Evolutionary conservation across 805 yeast genomes (phyloP).

Genomic region (Kodamaea restingae): DNA sequence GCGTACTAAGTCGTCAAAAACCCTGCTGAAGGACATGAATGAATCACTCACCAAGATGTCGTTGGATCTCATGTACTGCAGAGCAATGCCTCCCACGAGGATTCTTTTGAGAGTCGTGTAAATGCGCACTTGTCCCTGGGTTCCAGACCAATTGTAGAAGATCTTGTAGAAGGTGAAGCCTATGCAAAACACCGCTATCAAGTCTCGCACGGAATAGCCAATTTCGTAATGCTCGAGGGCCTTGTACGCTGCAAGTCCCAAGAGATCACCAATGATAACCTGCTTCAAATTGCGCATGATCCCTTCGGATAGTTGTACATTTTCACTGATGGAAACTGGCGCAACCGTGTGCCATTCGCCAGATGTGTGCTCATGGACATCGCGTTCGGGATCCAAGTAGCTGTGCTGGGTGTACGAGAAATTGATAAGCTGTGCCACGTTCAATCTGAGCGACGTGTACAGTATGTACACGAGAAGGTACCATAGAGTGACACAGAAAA

Average conservation of each 20-base stretch:
- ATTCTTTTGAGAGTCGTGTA: slow-evolving; percentile 51
- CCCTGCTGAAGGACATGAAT: slow-evolving; percentile 74
- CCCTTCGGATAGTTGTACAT: slow-evolving; percentile 28
- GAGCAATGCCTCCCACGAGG: slow-evolving; percentile 55
- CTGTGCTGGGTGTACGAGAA: slow-evolving; percentile 38
- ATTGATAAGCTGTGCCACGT: slow-evolving; percentile 42
- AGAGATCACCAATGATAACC: slow-evolving; percentile 20
- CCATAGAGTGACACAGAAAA: slow-evolving; percentile 55
- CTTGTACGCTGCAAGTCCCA: slow-evolving; percentile 22
- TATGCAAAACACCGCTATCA: slow-evolving; percentile 4
- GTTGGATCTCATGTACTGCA: slow-evolving; percentile 54
- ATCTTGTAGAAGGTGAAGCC: slow-evolving; percentile 18
- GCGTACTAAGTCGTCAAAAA: slow-evolving; percentile 57
- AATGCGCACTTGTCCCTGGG: slow-evolving; percentile 42
- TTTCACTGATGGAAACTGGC: slow-evolving; percentile 30
- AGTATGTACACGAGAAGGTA: slow-evolving; percentile 40
- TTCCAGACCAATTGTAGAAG: slow-evolving; percentile 30
- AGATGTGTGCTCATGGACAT: slow-evolving; percentile 13
- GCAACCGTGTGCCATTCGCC: slow-evolving; percentile 33
- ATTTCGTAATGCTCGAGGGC: slow-evolving; percentile 19
- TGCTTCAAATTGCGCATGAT: slow-evolving; percentile 30
- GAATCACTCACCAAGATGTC: slow-evolving; percentile 85
- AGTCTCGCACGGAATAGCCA: slow-evolving; percentile 22
- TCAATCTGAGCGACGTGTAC: slow-evolving; percentile 34
- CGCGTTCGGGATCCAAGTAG: slow-evolving; percentile 24